Percentiles rank a stretch among this genome's conserved stretches.
Evolutionary conservation across 192 early-diverging fungal genomes (phyloP).

Genomic region (Coemansia pectinata): DNA sequence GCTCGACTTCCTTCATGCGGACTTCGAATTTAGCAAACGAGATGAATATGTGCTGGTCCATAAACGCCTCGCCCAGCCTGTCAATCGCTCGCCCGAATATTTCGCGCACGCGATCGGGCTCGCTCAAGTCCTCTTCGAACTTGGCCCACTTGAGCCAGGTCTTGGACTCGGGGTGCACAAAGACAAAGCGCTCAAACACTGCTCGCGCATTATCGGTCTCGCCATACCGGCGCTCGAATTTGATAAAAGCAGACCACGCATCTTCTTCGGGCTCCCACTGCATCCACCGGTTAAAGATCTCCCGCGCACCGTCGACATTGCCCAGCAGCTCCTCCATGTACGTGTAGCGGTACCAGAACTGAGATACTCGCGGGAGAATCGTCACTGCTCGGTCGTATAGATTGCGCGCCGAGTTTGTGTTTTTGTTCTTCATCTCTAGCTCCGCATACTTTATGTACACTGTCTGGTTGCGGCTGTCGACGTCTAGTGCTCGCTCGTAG

Average conservation of each 20-base stretch:
- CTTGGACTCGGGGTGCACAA: conserved; percentile 85
- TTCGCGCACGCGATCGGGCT: conserved; percentile 69
- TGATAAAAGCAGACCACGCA: conserved; percentile 94
- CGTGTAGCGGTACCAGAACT: conserved; percentile 95
- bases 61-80: conserved; percentile 81
- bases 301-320: conserved; percentile 82
- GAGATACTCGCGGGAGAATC: conserved; percentile 78
- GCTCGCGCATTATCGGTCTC: conserved; percentile 80
- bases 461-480: conserved; percentile 83
- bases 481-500: conserved; percentile 91
- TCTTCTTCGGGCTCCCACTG: conserved; percentile 92
- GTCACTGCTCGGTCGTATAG: conserved; percentile 90
- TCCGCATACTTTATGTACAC: conserved; percentile 93
- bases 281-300: conserved; percentile 99
- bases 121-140: conserved; percentile 87
- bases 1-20: conserved; percentile 83
- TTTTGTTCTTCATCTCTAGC: conserved; percentile 97
- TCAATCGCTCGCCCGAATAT: conserved; percentile 90
- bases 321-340: conserved; percentile 98
- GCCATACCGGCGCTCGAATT: conserved; percentile 87
- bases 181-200: conserved; percentile 85
- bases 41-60: conserved; percentile 94
- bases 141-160: conserved; percentile 97
- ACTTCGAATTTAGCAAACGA: conserved; percentile 97
- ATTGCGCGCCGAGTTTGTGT: conserved; percentile 91